Base-by-base conservation (phyloP, 768 basidiomycete species). In the Psilocybe tampanensis region DNA sequence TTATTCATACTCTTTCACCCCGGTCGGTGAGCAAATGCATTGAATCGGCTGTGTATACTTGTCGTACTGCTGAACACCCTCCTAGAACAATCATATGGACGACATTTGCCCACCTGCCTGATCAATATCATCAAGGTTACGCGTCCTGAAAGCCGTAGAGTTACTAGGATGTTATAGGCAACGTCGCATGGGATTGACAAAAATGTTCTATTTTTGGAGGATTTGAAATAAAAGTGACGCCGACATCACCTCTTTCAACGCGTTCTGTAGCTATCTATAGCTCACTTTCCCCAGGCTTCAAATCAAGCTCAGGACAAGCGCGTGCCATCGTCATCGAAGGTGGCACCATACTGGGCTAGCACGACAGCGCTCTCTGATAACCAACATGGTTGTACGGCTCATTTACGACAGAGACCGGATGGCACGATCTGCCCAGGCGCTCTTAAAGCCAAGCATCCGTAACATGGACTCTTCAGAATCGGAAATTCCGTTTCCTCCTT, bases 381-480 rank as follows among this genome's bases (percentile, higher is more conserved):
- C 9, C 5, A 33, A 48, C 18, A 48, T 24, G 24, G 3, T 29
- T 8, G 15, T 17, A 29, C 24, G 24, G 15, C 15, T 29, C 36
- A 47, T 44, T 36, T 55, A n/a, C 36, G 36, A 39, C 36, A n/a
- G 7, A 39, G 6, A 8, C 36, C 36, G 47, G 19, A 48, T 48
- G 47, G 4, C 41, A 34, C 49, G 42, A 39, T 50, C 44, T 13
- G 34, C 29, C 18, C 23, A 19, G 26, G 44, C 11, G 18, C 17
- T 22, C 50, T 60, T 52, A 55, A 60, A 55, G 50, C 23, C 8
- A 29, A 52, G 39, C 39, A 52, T 4, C 19, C 33, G 41, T 15
- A 26, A 3, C 2, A 24, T 23, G 21, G 5, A 6, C 13, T 26
- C 51, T n/a, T 41, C n/a, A 26, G 24, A 43, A 2, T 39, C 34